Percentiles rank a stretch among this genome's conserved stretches.
Conservation (phyloP, 768 basidiomycete species). For the Pisolithus tinctorius region DNA sequence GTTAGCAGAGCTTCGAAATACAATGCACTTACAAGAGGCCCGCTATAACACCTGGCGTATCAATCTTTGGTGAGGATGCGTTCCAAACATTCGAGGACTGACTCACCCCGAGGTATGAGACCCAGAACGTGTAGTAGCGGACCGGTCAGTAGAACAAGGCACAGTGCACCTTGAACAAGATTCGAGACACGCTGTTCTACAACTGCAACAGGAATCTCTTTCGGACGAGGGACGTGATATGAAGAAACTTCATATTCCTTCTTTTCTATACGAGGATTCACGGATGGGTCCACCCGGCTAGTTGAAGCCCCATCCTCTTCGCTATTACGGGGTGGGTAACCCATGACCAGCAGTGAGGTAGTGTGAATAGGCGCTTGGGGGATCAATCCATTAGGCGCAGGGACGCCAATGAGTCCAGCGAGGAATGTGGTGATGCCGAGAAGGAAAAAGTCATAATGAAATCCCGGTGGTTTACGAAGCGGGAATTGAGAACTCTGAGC, state of each 20-base stretch:
- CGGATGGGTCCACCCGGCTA: not conserved
- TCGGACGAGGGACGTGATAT: not conserved
- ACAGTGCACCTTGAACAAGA: no score
- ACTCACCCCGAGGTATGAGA: no score
- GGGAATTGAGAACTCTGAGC: slow-evolving; percentile 88
- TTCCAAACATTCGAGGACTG: no score
- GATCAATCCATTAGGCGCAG: slow-evolving; percentile 81
- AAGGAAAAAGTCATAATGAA: slow-evolving; percentile 86
- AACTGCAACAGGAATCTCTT: slow-evolving; percentile 34
- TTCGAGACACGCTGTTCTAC: no score
- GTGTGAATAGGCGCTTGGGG: slow-evolving; percentile 95
- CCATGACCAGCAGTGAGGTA: slow-evolving; percentile 68
- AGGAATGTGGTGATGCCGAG: slow-evolving; percentile 88
- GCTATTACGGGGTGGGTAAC: slow-evolving; percentile 30
- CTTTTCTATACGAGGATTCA: slow-evolving; percentile 14
- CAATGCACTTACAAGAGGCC: no score
- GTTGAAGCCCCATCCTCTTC: slow-evolving; percentile 20
- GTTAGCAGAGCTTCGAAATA: no score
- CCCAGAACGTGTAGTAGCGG: no score
- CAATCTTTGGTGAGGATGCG: no score
- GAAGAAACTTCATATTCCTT: slow-evolving; percentile 9
- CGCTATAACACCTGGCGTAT: no score
- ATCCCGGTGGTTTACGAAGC: slow-evolving; percentile 82
- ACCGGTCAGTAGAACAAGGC: no score
- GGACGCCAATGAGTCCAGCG: slow-evolving; percentile 77